Evolutionary conservation across 225 moss, liverwort and hornwort species (phyloP).

Genomic region (Rhytidiadelphus loreus): DNA sequence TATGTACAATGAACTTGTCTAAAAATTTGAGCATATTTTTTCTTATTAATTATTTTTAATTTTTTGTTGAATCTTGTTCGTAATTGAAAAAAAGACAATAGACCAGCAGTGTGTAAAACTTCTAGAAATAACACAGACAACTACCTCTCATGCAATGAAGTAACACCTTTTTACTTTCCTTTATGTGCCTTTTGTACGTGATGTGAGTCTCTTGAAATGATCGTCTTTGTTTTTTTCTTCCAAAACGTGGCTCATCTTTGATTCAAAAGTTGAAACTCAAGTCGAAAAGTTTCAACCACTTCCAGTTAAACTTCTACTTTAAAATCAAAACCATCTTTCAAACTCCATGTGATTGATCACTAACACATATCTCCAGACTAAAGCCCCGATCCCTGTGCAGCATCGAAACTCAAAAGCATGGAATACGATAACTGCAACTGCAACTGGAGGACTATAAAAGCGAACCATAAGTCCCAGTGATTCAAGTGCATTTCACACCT

Average conservation of each 20-base stretch:
- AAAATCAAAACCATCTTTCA: too few relatives aligned
- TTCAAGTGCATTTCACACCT: background rate
- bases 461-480: background rate
- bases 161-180: background rate
- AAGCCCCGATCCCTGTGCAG: background rate
- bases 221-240: background rate
- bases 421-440: background rate
- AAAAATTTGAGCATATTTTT: background rate
- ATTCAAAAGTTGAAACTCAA: background rate
- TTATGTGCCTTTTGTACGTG: background rate
- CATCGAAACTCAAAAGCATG: background rate
- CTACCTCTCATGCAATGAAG: background rate
- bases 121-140: too few relatives aligned
- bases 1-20: background rate
- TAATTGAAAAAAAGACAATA: background rate
- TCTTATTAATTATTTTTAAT: background rate
- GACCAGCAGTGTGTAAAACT: background rate
- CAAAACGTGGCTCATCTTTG: too few relatives aligned
- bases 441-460: background rate
- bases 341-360: background rate
- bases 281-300: background rate
- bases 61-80: background rate
- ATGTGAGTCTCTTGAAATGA: background rate
- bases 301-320: background rate
- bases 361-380: background rate